Evolutionary conservation across 2,329 filamentous ascomycete genomes (phyloP).

Genomic region (Aspergillus puulaauensis): DNA sequence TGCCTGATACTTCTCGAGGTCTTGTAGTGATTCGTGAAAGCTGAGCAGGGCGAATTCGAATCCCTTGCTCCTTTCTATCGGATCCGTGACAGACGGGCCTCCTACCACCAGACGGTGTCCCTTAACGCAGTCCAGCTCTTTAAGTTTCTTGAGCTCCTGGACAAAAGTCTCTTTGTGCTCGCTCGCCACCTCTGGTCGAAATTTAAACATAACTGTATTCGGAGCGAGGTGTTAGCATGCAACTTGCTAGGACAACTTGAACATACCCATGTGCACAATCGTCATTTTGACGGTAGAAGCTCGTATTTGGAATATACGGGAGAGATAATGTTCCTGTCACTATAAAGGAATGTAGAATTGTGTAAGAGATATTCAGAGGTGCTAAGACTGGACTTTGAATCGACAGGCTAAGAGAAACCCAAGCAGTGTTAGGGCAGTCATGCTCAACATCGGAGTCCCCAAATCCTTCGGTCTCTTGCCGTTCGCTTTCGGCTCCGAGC

Average conservation of each 20-base stretch:
- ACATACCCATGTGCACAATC: background rate
- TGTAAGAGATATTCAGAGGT: no score
- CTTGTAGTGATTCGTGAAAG: slow-evolving; percentile 1
- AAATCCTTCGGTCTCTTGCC: background rate
- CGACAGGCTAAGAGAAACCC: no score
- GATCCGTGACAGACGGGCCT: slow-evolving; percentile 1
- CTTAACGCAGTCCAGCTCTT: slow-evolving; percentile 3
- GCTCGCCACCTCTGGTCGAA: slow-evolving; percentile 1
- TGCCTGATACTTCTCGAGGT: slow-evolving; percentile 2
- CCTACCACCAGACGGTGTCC: slow-evolving; percentile 3
- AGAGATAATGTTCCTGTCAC: background rate
- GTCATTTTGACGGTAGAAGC: background rate
- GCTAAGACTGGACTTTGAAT: no score
- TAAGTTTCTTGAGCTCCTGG: background rate
- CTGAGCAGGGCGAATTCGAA: slow-evolving; percentile 4
- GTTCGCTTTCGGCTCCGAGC: background rate
- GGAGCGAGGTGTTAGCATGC: background rate
- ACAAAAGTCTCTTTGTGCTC: slow-evolving; percentile 1
- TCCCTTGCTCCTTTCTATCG: slow-evolving; percentile 4
- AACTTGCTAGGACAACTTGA: background rate
- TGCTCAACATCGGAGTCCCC: no score
- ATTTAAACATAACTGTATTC: slow-evolving; percentile 4
- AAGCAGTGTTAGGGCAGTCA: no score
- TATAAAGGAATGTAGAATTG: no score
- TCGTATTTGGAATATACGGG: no score